Conservation (phyloP, 1,284 basidiomycete genomes). For the Rhizoctonia solani region DNA sequence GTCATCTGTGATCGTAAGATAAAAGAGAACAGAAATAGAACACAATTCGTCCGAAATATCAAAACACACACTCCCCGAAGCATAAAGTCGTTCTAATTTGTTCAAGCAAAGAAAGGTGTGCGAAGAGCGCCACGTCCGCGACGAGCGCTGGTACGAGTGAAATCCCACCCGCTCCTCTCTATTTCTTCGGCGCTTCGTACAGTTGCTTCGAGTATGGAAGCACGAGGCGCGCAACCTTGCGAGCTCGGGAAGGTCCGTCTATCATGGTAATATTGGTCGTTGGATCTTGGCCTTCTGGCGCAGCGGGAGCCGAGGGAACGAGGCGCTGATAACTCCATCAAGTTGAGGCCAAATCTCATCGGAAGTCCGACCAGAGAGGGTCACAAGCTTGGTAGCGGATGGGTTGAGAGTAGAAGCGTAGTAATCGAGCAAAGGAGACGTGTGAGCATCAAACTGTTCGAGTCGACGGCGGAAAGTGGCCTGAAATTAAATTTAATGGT, state of each 20-base stretch:
- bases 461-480: slow-evolving; percentile 84
- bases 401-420: slow-evolving; percentile 56
- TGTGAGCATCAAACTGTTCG: slow-evolving; percentile 81
- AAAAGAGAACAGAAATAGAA: slow-evolving; percentile 22
- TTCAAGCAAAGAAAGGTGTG: slow-evolving; percentile 16
- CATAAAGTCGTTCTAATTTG: neutral
- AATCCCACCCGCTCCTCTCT: slow-evolving; percentile 35
- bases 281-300: slow-evolving; percentile 2
- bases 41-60: neutral
- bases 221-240: neutral
- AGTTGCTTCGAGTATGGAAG: slow-evolving; percentile 24
- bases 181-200: slow-evolving; percentile 31
- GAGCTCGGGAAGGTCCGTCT: slow-evolving; percentile 26
- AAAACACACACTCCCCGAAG: neutral
- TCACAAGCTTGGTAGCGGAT: slow-evolving; percentile 59
- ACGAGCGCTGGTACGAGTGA: slow-evolving; percentile 9
- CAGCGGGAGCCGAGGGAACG: slow-evolving; percentile 36
- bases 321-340: slow-evolving; percentile 59
- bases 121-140: slow-evolving; percentile 24
- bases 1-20: neutral
- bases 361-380: slow-evolving; percentile 79
- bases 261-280: slow-evolving; percentile 26
- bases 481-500: slow-evolving; percentile 48
- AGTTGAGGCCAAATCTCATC: slow-evolving; percentile 93
- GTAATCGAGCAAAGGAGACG: slow-evolving; percentile 83